Base-by-base conservation (phyloP, 2,329 filamentous ascomycete genomes). In the Colletotrichum costaricense region DNA sequence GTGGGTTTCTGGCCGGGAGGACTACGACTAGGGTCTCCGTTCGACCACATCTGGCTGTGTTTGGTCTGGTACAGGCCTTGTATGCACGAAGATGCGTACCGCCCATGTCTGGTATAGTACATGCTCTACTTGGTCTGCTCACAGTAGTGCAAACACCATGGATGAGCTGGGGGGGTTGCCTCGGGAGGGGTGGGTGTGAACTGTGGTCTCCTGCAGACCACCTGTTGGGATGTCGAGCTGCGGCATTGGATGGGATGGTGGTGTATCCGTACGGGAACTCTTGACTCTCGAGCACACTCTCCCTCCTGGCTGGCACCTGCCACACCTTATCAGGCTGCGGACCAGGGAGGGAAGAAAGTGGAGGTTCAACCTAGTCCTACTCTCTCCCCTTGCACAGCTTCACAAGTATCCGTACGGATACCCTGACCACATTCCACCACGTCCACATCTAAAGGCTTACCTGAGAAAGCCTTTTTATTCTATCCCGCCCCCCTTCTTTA, bases 281-380 rank as follows among this genome's bases (percentile, higher is more conserved):
- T 26, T 35, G 35, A 66, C 59, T 65, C 57, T 70, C 35, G 55
- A 71, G 38, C 60, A 19, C 24, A 22, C 63, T 35, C 64, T 56
- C 52, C 57, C 49, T 72, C 60, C 60, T 70, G 56, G 62, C 71
- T 56, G 67, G 67, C 71, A 66, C 60, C 71, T 73, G 71, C 71
- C 72, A 74, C 58, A 74, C 68, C 68, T 74, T 74, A 72, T 74
- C 72, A 72, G 59, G 68, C 63, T 69, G 46, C 33, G 19, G 71
- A 66, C 67, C 52, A 72, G 72, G 68, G 60, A 49, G 49, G 63
- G 69, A 35, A 35, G 33, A 35, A 12, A 35, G 33, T 35, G 68
- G 60, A 49, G 49, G 63, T 63, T 56, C 26, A 35, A 65, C 52
- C 49, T 55, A 38, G 22, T 6, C 24, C 11, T 35, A 35, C 33